phyloP scores from a whole-genome alignment of 2,329 filamentous ascomycete species.

The Paracamarosporium sp. region DNA sequence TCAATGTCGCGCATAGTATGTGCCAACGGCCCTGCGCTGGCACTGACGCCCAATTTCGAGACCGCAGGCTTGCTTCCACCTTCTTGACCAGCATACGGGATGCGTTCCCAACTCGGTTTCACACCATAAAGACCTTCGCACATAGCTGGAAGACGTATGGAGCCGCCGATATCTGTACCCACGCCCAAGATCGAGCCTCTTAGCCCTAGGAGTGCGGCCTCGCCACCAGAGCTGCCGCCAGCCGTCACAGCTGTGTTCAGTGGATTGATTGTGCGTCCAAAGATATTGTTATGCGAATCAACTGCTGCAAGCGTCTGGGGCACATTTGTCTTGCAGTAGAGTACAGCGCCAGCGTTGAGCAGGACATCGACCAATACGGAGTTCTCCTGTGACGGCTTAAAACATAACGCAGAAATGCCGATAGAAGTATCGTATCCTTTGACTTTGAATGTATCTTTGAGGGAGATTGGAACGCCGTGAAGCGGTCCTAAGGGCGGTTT shows the following conservation, averaged over 20 bases:
- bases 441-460: slow-evolving; percentile 60
- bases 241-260: slow-evolving; percentile 56
- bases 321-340: slow-evolving; percentile 62
- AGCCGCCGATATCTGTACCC: slow-evolving; percentile 63
- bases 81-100: slow-evolving; percentile 62
- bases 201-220: slow-evolving; percentile 59
- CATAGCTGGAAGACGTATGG: slow-evolving; percentile 59
- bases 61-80: slow-evolving; percentile 54
- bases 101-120: slow-evolving; percentile 54
- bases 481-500: slow-evolving; percentile 52
- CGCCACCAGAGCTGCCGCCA: slow-evolving; percentile 61
- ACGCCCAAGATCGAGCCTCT: slow-evolving; percentile 58
- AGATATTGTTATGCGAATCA: slow-evolving; percentile 61
- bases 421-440: slow-evolving; percentile 53
- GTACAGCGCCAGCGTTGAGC: slow-evolving; percentile 54
- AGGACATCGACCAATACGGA: slow-evolving; percentile 53
- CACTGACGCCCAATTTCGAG: slow-evolving; percentile 52
- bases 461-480: slow-evolving; percentile 55
- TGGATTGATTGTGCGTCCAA: slow-evolving; percentile 56
- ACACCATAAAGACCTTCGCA: slow-evolving; percentile 58
- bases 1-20: slow-evolving; percentile 59
- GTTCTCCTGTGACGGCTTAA: slow-evolving; percentile 48
- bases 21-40: slow-evolving; percentile 56
- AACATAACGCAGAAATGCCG: slow-evolving; percentile 51
- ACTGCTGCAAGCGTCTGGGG: slow-evolving; percentile 61